phyloP scores from a whole-genome alignment of 768 basidiomycete species.

The Mycena rosella region DNA sequence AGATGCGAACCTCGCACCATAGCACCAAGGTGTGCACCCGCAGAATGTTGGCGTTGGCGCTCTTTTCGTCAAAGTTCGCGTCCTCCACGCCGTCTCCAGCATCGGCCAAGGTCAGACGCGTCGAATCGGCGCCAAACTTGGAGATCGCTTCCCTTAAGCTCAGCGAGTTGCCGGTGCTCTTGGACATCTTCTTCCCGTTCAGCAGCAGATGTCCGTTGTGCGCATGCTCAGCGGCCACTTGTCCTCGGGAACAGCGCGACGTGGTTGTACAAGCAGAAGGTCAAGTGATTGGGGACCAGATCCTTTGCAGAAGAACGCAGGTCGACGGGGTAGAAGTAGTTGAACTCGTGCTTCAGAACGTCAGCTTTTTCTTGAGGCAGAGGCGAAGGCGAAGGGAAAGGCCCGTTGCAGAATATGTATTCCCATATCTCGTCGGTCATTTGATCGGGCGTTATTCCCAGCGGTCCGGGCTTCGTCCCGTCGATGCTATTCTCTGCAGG shows the following conservation, averaged over 20 bases:
- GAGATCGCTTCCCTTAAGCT: slow-evolving; percentile 89
- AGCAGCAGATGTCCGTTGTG: slow-evolving; percentile 97
- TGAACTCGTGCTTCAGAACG: slow-evolving; percentile 88
- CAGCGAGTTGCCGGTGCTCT: slow-evolving; percentile 95
- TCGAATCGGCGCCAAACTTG: slow-evolving; percentile 98
- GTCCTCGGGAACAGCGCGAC: slow-evolving; percentile 91
- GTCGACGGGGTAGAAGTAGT: slow-evolving; percentile 99
- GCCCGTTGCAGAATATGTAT: slow-evolving; percentile 85
- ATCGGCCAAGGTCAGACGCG: slow-evolving; percentile 91
- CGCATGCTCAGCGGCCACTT: slow-evolving; percentile 95
- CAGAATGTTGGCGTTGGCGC: slow-evolving; percentile 96
- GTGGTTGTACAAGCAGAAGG: slow-evolving; percentile 95
- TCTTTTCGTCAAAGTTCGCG: slow-evolving; percentile 99
- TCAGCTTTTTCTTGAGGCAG: slow-evolving; percentile 84
- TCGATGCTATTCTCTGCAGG: slow-evolving; percentile 75
- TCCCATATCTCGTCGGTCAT: slow-evolving; percentile 99
- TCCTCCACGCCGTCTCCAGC: slow-evolving; percentile 98
- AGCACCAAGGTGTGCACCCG: slow-evolving; percentile 89
- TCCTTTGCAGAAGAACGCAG: slow-evolving; percentile 99
- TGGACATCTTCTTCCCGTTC: slow-evolving; percentile 99
- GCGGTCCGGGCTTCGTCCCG: slow-evolving; percentile 82
- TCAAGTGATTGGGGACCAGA: slow-evolving; percentile 94
- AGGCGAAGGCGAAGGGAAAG: slow-evolving; percentile 77
- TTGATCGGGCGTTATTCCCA: slow-evolving; percentile 89
- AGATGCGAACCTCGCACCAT: slow-evolving; percentile 86